Conservation (phyloP, 441 rosid species). For the Theobroma grandiflorum region DNA sequence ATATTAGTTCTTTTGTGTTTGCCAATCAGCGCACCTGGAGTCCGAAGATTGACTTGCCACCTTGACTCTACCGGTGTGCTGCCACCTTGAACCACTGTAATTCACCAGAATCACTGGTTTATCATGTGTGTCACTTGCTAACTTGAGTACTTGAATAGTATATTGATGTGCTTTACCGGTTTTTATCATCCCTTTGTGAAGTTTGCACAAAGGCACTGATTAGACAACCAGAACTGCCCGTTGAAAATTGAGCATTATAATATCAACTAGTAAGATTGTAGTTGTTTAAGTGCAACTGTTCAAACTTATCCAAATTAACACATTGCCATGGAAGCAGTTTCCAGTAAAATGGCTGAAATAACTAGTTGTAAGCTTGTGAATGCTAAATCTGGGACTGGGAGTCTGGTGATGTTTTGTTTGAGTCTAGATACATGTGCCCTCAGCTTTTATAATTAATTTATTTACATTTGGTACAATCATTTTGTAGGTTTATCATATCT, state of each 20-base stretch:
- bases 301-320: background rate
- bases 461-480: background rate
- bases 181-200: background rate
- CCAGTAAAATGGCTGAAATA: background rate
- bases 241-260: background rate
- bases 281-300: background rate
- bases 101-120: background rate
- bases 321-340: background rate
- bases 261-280: background rate
- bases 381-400: background rate
- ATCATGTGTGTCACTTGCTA: background rate
- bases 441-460: background rate
- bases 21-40: background rate
- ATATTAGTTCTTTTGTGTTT: background rate
- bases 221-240: background rate
- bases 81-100: conserved; percentile 15
- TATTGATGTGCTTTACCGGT: conserved; percentile 3
- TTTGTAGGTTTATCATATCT: background rate
- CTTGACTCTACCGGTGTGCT: background rate
- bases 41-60: background rate
- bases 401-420: background rate
- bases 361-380: background rate
- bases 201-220: background rate
- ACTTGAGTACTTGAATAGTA: background rate
- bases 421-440: background rate